Base-by-base conservation (phyloP, 2,329 filamentous ascomycete genomes). In the Furcasterigmium furcatum region DNA sequence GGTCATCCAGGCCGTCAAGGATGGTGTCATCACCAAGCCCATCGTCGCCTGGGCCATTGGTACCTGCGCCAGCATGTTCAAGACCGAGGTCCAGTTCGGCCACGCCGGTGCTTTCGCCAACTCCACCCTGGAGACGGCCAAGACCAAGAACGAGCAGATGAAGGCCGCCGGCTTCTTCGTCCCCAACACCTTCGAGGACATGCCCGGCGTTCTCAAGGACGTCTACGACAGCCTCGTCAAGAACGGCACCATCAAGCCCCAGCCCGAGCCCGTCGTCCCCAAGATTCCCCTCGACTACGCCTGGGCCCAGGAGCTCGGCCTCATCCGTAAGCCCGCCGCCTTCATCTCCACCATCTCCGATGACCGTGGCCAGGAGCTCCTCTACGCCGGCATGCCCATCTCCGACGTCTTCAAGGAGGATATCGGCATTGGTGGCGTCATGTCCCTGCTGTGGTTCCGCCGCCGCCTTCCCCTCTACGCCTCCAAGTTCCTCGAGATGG, bases 271-370 rank as follows among this genome's bases (percentile, higher is more conserved):
- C 46, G 80, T 87, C 43, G 90, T 95, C 35, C 94, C 94, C 70
- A 99, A 99, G 87, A 99, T 99, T 68, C 94, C 94, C 64, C 95
- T 99, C 62, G 94, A 99, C 74, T 99, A 99, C 83, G 92, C 91
- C 35, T 99, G 94, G 94, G 94, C 94, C 19, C 94, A 99, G 77
- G 94, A 99, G 76, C 88, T 99, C 55, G 94, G 94, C 65, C 91
- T 99, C 60, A 94, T 99, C 80, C 92, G 94, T 79, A 99, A 99
- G 83, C 94, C 94, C 56, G 94, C 94, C 70, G 94, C 94, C 58
- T 99, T 99, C 80, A 99, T 99, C 72, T 99, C 94, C 60, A 99
- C 94, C 70, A 99, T 99, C 66, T 96, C 94, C 60, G 94, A 99
- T 68, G 94, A 99, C 77, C 94, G 94, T 91, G 94, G 94, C 56